phyloP scores from a whole-genome alignment of 768 basidiomycete genomes.

The Fibroporia radiculosa region DNA sequence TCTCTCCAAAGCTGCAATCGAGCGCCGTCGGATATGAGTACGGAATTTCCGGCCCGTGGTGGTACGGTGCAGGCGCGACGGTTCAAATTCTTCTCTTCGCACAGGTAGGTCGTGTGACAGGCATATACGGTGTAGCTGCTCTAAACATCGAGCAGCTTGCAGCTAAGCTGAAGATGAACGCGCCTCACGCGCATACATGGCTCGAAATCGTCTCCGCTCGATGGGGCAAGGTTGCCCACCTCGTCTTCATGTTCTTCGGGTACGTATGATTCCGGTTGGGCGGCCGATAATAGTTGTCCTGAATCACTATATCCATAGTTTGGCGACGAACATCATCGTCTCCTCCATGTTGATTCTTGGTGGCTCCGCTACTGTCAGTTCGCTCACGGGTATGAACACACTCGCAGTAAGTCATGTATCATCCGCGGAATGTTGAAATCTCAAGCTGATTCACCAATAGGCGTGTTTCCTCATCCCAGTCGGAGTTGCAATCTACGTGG shows the following conservation, averaged over 20 bases:
- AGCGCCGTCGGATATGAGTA: constrained; percentile 82
- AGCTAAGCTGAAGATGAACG: constrained; percentile 87
- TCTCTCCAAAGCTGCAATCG: constrained; percentile 52
- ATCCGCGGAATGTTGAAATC: constrained; percentile 43
- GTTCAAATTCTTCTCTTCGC: constrained; percentile 90
- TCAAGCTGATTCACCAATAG: no score
- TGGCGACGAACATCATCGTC: constrained; percentile 90
- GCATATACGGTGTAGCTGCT: not conserved
- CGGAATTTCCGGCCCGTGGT: constrained; percentile 83
- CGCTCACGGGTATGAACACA: constrained; percentile 85
- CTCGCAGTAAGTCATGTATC: constrained; percentile 50
- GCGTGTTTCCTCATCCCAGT: constrained; percentile 88
- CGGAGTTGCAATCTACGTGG: constrained; percentile 83
- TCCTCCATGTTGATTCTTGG: constrained; percentile 78
- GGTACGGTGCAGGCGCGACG: constrained; percentile 87
- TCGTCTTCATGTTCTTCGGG: constrained; percentile 88
- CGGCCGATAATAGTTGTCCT: not conserved
- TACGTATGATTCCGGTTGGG: constrained; percentile 19
- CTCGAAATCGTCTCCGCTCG: constrained; percentile 76
- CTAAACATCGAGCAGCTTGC: constrained; percentile 48
- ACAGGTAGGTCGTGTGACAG: constrained; percentile 33
- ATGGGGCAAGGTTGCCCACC: constrained; percentile 77
- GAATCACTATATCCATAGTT: constrained; percentile 27
- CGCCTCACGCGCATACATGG: constrained; percentile 84
- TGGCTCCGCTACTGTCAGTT: constrained; percentile 81